phyloP scores from a whole-genome alignment of 2,329 filamentous ascomycete species.

The Cryphonectria naterciae region DNA sequence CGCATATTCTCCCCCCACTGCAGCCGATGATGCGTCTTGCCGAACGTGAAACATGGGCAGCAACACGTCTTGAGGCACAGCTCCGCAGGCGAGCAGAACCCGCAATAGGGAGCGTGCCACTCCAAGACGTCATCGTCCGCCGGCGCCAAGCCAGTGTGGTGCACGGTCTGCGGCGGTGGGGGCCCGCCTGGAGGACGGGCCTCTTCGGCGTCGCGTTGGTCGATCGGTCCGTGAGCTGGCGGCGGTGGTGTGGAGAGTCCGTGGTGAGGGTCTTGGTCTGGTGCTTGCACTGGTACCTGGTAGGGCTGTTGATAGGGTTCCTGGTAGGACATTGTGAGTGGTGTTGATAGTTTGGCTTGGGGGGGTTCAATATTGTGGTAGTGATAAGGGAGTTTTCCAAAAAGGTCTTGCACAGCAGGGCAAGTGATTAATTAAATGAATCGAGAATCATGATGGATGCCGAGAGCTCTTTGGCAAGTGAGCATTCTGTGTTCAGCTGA shows the following conservation, averaged over 20 bases:
- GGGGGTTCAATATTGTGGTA: too few relatives aligned
- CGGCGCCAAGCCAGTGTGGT: not conserved
- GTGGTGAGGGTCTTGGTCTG: slow-evolving; percentile 11
- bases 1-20: slow-evolving; percentile 45
- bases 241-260: not conserved
- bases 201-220: slow-evolving; percentile 34
- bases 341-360: not conserved
- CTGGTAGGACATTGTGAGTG: not conserved
- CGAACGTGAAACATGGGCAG: slow-evolving; percentile 53
- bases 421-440: not conserved
- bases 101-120: slow-evolving; percentile 48
- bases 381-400: not conserved
- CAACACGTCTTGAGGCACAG: slow-evolving; percentile 51
- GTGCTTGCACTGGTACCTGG: slow-evolving; percentile 6
- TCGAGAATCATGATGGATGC: not conserved
- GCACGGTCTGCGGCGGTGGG: not conserved
- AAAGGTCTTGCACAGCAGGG: not conserved
- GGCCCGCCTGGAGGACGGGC: not conserved
- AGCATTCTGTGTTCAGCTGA: not conserved
- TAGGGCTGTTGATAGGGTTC: slow-evolving; percentile 5
- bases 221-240: slow-evolving; percentile 39
- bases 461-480: not conserved
- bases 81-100: slow-evolving; percentile 49
- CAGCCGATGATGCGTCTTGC: slow-evolving; percentile 52
- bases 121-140: not conserved